Conservation (phyloP, 495 filamentous ascomycete species). For the Penicillium samsonianum region DNA sequence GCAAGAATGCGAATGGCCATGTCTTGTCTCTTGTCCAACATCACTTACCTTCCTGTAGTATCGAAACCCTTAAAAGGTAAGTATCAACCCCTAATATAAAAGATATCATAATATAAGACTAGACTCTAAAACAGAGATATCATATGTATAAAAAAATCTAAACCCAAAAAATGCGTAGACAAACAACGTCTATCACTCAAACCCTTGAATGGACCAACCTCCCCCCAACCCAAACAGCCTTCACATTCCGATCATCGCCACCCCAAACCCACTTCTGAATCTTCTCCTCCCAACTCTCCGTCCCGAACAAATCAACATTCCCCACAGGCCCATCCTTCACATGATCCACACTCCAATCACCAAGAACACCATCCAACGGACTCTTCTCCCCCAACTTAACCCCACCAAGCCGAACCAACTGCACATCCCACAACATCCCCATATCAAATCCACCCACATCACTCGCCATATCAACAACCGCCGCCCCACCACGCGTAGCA, state of each 20-base stretch:
- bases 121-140: not conserved
- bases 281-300: constrained; percentile 75
- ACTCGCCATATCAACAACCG: constrained; percentile 67
- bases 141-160: not conserved
- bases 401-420: constrained; percentile 66
- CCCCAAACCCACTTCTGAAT: constrained; percentile 91
- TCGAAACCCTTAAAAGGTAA: not conserved
- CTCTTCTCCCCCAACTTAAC: constrained; percentile 8
- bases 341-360: constrained; percentile 10
- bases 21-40: too few species aligned
- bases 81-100: not conserved
- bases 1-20: not conserved
- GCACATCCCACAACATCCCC: constrained; percentile 89
- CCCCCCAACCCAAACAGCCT: constrained; percentile 70
- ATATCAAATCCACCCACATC: constrained; percentile 76
- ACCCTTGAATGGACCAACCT: constrained; percentile 65
- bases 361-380: constrained; percentile 10
- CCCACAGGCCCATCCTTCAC: constrained; percentile 23
- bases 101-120: not conserved
- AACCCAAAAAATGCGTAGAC: not conserved
- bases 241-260: constrained; percentile 84
- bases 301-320: constrained; percentile 76
- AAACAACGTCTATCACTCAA: not conserved
- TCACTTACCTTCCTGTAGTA: not conserved
- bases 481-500: constrained; percentile 77